Evolutionary conservation across 495 filamentous ascomycete species (phyloP), one percentile per base, ranked within the genome.

Genomic region (Penicillium crystallinum): DNA sequence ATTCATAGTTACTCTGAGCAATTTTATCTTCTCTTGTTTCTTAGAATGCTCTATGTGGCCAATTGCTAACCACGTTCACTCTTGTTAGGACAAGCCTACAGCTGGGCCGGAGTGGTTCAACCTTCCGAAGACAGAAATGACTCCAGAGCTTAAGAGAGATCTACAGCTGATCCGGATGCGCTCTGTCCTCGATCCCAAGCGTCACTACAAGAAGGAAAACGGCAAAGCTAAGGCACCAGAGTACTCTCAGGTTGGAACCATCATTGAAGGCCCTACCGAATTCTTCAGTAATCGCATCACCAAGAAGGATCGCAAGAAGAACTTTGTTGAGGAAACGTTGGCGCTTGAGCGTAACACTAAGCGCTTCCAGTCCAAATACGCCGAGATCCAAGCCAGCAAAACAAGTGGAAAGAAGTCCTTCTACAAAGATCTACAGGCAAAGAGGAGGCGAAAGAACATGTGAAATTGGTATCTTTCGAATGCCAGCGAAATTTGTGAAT

Each of bases 1-100:
- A 76, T 81, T 90, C 90, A 97, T 96, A 98, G 93, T 98, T 98
- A 98, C 93, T 91, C 91, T 96, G 92, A 97, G 73, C 76, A 76
- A 71, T 47, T 47, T 18, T 46, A 17, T 23, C 35, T 55, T 37
- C 54, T 53, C 9, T 30, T 15, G 23, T n/a, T 46, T n/a, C n/a
- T n/a, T n/a, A n/a, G n/a, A n/a, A 15, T 39, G 43, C 30, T 21
- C n/a, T 23, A 23, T 52, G 36, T 7, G 55, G 29, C 21, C 33
- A 55, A 33, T 22, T 45, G 54, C 69, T 76, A 55, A 77, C 64
- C 40, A 49, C 46, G 21, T 10, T 43, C n/a, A 19, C 38, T 29
- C 49, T 72, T 66, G 40, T 12, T 44, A 75, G 64, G 80, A 79
- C 54, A 81, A 79, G 68, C 77, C 72, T 29, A 86, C 75, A 57